Evolutionary conservation across 257 asterid genomes (phyloP).

Genomic region (Petrea volubilis): DNA sequence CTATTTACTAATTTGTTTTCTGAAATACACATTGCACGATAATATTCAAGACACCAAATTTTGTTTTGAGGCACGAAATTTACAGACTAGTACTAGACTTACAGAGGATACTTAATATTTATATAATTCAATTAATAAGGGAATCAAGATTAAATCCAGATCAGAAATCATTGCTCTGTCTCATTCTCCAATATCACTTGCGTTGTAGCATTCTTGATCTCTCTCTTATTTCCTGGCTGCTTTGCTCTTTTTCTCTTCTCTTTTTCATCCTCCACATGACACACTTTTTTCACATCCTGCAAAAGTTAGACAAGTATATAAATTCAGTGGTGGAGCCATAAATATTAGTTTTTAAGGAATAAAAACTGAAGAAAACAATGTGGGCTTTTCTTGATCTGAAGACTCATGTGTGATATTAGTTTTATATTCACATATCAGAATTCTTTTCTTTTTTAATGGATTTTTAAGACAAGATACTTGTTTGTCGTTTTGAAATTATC

Average conservation of each 20-base stretch:
- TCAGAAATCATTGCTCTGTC: constrained; percentile 9
- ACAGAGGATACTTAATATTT: neutral
- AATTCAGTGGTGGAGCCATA: neutral
- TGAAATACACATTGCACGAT: too few species aligned
- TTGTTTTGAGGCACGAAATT: neutral
- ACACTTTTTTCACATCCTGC: constrained; percentile 35
- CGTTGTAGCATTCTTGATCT: constrained; percentile 18
- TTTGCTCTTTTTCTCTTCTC: constrained; percentile 37
- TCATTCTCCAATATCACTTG: constrained; percentile 20
- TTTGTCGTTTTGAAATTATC: too few species aligned
- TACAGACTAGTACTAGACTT: constrained; percentile 10
- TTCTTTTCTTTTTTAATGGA: too few species aligned
- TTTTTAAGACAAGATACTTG: too few species aligned
- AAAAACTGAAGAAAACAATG: neutral
- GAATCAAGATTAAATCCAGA: neutral
- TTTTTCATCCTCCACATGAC: constrained; percentile 29
- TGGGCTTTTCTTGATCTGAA: too few species aligned
- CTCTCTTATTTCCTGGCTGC: constrained; percentile 33
- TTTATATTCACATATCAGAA: too few species aligned
- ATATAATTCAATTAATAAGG: neutral
- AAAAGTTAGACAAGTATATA: neutral
- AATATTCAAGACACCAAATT: too few species aligned
- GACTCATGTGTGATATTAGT: too few species aligned
- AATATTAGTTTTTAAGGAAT: neutral
- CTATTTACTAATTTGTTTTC: too few species aligned